Base-by-base conservation (phyloP, 768 basidiomycete genomes). In the Boletus fagicola region DNA sequence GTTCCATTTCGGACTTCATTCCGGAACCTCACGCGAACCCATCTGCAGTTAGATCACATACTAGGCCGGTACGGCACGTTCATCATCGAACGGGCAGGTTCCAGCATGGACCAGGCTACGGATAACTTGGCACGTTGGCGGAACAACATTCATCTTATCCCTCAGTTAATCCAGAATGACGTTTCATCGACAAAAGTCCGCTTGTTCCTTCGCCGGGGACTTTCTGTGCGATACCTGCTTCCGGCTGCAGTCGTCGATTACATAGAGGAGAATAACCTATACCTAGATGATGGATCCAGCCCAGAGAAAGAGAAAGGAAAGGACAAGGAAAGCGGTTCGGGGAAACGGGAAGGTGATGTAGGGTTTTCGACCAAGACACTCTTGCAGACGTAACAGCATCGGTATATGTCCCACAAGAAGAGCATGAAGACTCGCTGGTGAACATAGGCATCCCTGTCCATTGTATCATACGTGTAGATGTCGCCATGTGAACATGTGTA, bases 121-220 rank as follows among this genome's bases (percentile, higher is more conserved):
- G 88, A 90, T 64, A 82, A 74, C 67, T 78, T 91, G 69, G 87
- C 86, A 58, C 83, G 80, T 59, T 88, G 84, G 87, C 85, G 86
- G 59, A 79, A 83, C 69, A 95, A 94, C 68, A 94, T 96, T 58
- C 86, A 93, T 67, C 84, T 98, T 58, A 88, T 97, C 65, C 88
- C 90, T 53, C 94, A 97, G 72, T 81, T 96, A 53, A 96, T 98
- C 62, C 94, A 96, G 75, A 98, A 98, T 69, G 94, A 98, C 69
- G 94, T 98, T 45, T 95, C 93, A 8, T 94, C 91, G 62, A 97
- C 95, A 22, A 98, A 97, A 79, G 93, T 86, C 62, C 86, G 89
- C 35, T 71, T 91, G 31, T 90, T 92, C 75, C 76, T 92, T 51
- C 79, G 89, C 65, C 81, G 89, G 62, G 90, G 90, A 12, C 81